A percentile compares a stretch with the other conserved stretches of the same genome.
phyloP scores from a whole-genome alignment of 768 basidiomycete genomes.

The Lyophyllum atratum region DNA sequence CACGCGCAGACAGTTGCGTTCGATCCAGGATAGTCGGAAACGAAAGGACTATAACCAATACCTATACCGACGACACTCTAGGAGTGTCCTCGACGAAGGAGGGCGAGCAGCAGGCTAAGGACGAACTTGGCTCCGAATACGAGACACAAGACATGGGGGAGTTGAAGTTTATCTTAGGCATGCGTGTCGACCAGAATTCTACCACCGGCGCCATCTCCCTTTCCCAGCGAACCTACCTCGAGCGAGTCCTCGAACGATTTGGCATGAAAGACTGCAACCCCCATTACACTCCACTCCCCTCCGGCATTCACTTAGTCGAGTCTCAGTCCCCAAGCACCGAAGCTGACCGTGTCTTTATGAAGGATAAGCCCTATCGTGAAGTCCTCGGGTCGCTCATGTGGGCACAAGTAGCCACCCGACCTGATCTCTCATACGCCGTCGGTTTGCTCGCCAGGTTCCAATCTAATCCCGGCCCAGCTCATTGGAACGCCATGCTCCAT shows the following conservation, averaged over 20 bases:
- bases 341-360: slow-evolving; percentile 20
- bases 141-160: slow-evolving; percentile 16
- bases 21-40: not conserved
- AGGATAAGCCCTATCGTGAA: slow-evolving; percentile 26
- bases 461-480: slow-evolving; percentile 24
- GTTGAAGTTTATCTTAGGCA: slow-evolving; percentile 12
- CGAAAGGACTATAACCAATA: slow-evolving; percentile 17
- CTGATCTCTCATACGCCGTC: slow-evolving; percentile 26
- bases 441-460: slow-evolving; percentile 21
- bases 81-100: slow-evolving; percentile 9
- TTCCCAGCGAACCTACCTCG: slow-evolving; percentile 16
- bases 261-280: slow-evolving; percentile 23
- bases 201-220: slow-evolving; percentile 18
- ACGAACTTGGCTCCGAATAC: slow-evolving; percentile 14
- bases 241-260: slow-evolving; percentile 14
- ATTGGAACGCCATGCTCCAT: slow-evolving; percentile 39
- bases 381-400: slow-evolving; percentile 26
- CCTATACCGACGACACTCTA: slow-evolving; percentile 17
- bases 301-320: slow-evolving; percentile 18
- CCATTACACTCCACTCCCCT: slow-evolving; percentile 27
- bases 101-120: slow-evolving; percentile 8
- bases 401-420: slow-evolving; percentile 22
- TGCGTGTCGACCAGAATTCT: slow-evolving; percentile 13
- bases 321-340: slow-evolving; percentile 8
- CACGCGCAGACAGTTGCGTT: slow-evolving; percentile 21